Conservation (phyloP, 495 filamentous ascomycete species). For the Rusavskia elegans region DNA sequence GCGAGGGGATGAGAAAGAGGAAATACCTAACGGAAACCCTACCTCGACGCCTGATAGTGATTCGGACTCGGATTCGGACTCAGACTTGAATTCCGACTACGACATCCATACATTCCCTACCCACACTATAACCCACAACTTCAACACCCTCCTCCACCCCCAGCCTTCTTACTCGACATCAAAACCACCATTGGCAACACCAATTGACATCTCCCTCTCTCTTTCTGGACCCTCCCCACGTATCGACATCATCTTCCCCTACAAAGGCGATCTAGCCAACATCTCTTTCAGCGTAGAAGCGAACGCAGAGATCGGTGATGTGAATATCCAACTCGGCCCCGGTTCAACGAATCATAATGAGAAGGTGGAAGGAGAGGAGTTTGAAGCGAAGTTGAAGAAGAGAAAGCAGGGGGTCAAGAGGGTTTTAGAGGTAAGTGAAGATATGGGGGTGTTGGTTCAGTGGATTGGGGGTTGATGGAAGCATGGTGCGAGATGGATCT, state of each 20-base stretch:
- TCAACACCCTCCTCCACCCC: too few species aligned
- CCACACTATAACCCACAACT: too few species aligned
- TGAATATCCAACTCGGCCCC: constrained; percentile 15
- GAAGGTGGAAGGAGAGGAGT: constrained; percentile 12
- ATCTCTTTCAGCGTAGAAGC: constrained; percentile 42
- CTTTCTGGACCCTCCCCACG: constrained; percentile 26
- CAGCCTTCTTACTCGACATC: not conserved
- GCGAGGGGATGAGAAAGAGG: not conserved
- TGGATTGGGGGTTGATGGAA: constrained; percentile 17
- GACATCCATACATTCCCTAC: too few species aligned
- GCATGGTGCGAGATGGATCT: too few species aligned
- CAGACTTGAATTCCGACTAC: not conserved
- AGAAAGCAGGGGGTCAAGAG: constrained; percentile 18
- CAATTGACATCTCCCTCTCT: constrained; percentile 32
- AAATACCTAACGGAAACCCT: not conserved
- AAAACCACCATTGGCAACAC: constrained; percentile 1
- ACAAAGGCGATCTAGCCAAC: constrained; percentile 22
- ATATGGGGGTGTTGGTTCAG: constrained; percentile 45
- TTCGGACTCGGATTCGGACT: not conserved
- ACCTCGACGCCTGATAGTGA: not conserved
- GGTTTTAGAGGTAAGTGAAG: constrained; percentile 29
- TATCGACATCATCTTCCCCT: constrained; percentile 34
- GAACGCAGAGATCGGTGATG: constrained; percentile 39
- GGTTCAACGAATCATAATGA: not conserved
- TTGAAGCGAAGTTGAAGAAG: constrained; percentile 9